Percentiles rank a stretch among this genome's conserved stretches.
Conservation (phyloP, 2,329 filamentous ascomycete genomes). For the Fusarium longipes region DNA sequence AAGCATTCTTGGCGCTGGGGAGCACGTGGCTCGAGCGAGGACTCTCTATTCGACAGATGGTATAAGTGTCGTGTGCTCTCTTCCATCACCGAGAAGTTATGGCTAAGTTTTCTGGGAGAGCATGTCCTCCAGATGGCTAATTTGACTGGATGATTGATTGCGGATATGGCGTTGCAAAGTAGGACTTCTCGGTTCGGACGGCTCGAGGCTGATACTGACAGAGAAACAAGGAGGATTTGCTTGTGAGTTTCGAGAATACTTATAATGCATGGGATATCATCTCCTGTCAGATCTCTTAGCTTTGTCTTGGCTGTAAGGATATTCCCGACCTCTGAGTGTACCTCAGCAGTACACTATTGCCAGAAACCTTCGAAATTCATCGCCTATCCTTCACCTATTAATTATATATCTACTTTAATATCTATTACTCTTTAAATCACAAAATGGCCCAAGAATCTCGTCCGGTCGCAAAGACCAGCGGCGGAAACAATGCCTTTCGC, state of each 20-base stretch:
- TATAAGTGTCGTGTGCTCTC: slow-evolving; percentile 33
- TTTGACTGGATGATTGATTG: slow-evolving; percentile 7
- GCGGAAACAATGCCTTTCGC: slow-evolving; percentile 77
- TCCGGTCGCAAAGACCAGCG: slow-evolving; percentile 61
- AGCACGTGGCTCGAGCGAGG: slow-evolving; percentile 35
- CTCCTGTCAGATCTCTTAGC: slow-evolving; percentile 12
- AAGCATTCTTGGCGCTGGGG: slow-evolving; percentile 36
- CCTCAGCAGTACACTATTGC: neutral
- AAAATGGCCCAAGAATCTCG: slow-evolving; percentile 31
- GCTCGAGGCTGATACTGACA: neutral
- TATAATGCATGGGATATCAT: slow-evolving; percentile 18
- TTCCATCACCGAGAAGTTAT: slow-evolving; percentile 29
- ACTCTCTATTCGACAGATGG: slow-evolving; percentile 35
- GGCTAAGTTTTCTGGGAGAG: neutral
- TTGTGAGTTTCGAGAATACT: neutral
- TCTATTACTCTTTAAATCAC: neutral
- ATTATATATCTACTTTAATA: neutral
- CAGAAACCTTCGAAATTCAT: neutral
- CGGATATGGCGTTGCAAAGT: neutral
- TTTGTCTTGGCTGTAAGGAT: slow-evolving; percentile 28
- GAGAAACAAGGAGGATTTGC: neutral
- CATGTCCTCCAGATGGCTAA: slow-evolving; percentile 11
- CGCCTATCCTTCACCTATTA: neutral
- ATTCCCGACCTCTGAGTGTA: slow-evolving; percentile 11
- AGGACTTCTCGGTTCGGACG: slow-evolving; percentile 31